phyloP scores from a whole-genome alignment of 176 grass and related monocot genomes.

The Carex littledalei region DNA sequence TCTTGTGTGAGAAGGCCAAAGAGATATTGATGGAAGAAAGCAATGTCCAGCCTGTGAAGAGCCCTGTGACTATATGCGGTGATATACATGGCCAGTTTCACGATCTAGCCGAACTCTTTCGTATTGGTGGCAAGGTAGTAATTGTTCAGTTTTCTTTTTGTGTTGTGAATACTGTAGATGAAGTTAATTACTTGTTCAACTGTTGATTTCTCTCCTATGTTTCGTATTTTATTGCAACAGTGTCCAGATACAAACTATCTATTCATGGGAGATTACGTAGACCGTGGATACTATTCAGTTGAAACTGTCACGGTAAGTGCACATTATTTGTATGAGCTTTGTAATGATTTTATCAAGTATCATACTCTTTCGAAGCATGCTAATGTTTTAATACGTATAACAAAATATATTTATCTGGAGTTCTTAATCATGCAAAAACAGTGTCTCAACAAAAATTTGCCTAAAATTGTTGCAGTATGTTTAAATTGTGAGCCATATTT shows the following conservation, averaged over 20 bases:
- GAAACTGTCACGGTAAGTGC: conserved; percentile 95
- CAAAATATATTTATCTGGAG: not conserved
- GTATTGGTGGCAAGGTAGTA: conserved; percentile 90
- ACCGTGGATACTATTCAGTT: conserved; percentile 94
- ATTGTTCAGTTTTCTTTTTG: not conserved
- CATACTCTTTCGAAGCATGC: not conserved
- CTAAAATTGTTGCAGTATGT: not conserved
- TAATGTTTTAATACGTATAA: not conserved
- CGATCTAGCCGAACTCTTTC: conserved; percentile 91
- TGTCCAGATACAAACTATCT: conserved; percentile 99
- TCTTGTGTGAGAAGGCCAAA: conserved; percentile 90
- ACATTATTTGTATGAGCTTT: not conserved
- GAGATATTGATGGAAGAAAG: conserved; percentile 98
- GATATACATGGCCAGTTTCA: conserved; percentile 99
- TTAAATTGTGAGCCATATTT: not conserved
- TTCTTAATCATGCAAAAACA: not conserved
- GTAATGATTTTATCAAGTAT: not conserved
- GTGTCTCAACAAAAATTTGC: not conserved
- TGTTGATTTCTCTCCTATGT: conserved; percentile 1
- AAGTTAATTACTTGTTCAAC: not conserved
- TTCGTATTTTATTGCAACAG: conserved; percentile 35
- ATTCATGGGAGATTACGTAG: conserved; percentile 99
- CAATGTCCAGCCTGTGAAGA: conserved; percentile 98
- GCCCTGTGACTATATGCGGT: conserved; percentile 95
- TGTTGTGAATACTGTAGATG: not conserved